These are phyloP conservation scores for Aurantiochytrium sp. DNA, from an alignment of 108 stramenopile species.

Conservation along the genomic window DNA sequence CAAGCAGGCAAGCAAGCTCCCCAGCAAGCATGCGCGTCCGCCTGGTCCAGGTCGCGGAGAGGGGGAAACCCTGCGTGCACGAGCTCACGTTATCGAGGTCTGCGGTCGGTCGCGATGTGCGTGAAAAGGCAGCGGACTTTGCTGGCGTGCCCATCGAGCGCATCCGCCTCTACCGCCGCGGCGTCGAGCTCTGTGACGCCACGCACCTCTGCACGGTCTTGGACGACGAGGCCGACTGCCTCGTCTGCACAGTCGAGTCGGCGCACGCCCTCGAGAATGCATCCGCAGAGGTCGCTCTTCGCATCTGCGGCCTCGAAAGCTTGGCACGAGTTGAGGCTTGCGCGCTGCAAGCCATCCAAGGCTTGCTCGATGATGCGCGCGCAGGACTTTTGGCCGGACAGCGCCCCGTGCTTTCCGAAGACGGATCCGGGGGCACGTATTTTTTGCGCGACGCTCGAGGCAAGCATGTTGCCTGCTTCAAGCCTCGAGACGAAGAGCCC, in stretches of 20 bases:
- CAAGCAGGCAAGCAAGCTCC: too few relatives aligned
- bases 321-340: neutral
- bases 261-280: neutral
- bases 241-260: neutral
- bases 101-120: neutral
- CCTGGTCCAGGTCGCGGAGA: too few relatives aligned
- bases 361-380: neutral
- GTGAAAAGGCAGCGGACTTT: neutral
- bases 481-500: slow-evolving; percentile 95
- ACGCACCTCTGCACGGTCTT: neutral
- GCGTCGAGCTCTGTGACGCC: neutral
- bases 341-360: neutral
- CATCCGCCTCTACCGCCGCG: neutral
- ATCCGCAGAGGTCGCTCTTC: neutral
- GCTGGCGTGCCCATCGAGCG: neutral
- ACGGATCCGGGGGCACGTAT: slow-evolving; percentile 94
- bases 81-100: neutral
- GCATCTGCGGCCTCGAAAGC: neutral
- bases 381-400: neutral
- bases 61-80: neutral
- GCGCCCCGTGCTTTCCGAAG: slow-evolving; percentile 68
- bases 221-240: neutral
- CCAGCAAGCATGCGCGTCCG: too few relatives aligned
- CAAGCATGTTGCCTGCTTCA: slow-evolving; percentile 81
- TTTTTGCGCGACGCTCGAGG: slow-evolving; percentile 75